phyloP scores from a whole-genome alignment of 768 basidiomycete genomes.

The Crepidotus variabilis region DNA sequence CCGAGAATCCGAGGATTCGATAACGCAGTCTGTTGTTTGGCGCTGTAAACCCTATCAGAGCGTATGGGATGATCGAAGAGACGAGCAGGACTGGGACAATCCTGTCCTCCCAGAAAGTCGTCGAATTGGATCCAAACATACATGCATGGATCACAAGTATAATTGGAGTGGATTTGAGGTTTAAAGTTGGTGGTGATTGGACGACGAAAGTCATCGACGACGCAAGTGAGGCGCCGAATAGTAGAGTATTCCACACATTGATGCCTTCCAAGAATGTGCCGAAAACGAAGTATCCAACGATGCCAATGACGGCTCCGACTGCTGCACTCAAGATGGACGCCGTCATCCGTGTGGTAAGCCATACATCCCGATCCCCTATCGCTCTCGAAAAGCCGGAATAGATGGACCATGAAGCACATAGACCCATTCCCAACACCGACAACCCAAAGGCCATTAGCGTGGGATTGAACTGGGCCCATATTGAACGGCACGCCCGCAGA shows the following conservation, averaged over 20 bases:
- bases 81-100: slow-evolving; percentile 72
- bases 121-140: slow-evolving; percentile 89
- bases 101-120: slow-evolving; percentile 96
- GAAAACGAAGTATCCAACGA: slow-evolving; percentile 27
- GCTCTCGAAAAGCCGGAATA: slow-evolving; percentile 45
- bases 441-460: slow-evolving; percentile 75
- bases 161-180: slow-evolving; percentile 32
- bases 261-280: slow-evolving; percentile 38
- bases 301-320: slow-evolving; percentile 34
- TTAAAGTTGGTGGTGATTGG: slow-evolving; percentile 19
- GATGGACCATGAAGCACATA: slow-evolving; percentile 51
- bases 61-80: slow-evolving; percentile 38
- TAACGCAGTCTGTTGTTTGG: slow-evolving; percentile 65
- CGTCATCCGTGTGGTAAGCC: slow-evolving; percentile 30
- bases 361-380: slow-evolving; percentile 38
- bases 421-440: slow-evolving; percentile 49
- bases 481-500: slow-evolving; percentile 67
- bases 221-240: slow-evolving; percentile 46
- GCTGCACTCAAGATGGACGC: slow-evolving; percentile 30
- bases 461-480: slow-evolving; percentile 96
- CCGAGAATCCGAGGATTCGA: slow-evolving; percentile 72
- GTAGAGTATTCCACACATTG: slow-evolving; percentile 42
- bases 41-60: slow-evolving; percentile 61
- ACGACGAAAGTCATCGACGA: slow-evolving; percentile 45
- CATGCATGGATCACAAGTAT: slow-evolving; percentile 66